A percentile compares a stretch with the other conserved stretches of the same genome.
Conservation (phyloP, 495 filamentous ascomycete species). For the Penicillium waksmanii region DNA sequence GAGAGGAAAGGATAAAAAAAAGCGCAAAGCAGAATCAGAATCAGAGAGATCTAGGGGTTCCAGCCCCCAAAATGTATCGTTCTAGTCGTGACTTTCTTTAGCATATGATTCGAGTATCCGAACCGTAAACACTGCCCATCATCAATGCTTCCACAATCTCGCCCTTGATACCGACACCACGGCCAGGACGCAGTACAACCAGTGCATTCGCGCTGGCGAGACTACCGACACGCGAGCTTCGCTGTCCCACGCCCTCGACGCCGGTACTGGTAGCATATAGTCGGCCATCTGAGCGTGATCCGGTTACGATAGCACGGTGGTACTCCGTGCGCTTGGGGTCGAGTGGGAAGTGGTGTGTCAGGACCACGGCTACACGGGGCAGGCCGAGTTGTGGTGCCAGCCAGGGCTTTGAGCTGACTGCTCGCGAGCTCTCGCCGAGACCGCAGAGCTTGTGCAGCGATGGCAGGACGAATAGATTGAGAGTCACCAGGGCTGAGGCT, state of each 20-base stretch:
- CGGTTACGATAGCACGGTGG: conserved; percentile 72
- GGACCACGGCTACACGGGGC: conserved; percentile 67
- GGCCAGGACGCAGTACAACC: conserved; percentile 69
- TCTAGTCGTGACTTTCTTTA: conserved; percentile 14
- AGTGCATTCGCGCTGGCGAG: conserved; percentile 86
- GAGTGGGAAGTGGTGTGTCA: conserved; percentile 71
- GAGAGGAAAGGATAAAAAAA: conserved; percentile 3
- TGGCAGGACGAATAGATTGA: conserved; percentile 92
- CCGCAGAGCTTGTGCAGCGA: conserved; percentile 72
- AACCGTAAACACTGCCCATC: conserved; percentile 53
- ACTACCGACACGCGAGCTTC: conserved; percentile 88
- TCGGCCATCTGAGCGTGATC: conserved; percentile 63
- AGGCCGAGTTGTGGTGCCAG: conserved; percentile 58
- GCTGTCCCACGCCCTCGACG: conserved; percentile 61
- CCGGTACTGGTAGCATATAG: conserved; percentile 85
- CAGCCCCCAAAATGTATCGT: conserved; percentile 17
- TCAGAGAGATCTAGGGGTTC: conserved; percentile 15
- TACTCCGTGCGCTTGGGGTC: conserved; percentile 84
- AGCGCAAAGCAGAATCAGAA: conserved; percentile 11
- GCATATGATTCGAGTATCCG: conserved; percentile 32
- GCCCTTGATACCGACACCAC: conserved; percentile 54
- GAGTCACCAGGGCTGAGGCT: conserved; percentile 87
- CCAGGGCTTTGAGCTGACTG: conserved; percentile 24
- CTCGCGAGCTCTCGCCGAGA: conserved; percentile 36
- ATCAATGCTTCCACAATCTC: conserved; percentile 62